Conservation (phyloP, 2,329 filamentous ascomycete species). For the Endocalyx cinctus region DNA sequence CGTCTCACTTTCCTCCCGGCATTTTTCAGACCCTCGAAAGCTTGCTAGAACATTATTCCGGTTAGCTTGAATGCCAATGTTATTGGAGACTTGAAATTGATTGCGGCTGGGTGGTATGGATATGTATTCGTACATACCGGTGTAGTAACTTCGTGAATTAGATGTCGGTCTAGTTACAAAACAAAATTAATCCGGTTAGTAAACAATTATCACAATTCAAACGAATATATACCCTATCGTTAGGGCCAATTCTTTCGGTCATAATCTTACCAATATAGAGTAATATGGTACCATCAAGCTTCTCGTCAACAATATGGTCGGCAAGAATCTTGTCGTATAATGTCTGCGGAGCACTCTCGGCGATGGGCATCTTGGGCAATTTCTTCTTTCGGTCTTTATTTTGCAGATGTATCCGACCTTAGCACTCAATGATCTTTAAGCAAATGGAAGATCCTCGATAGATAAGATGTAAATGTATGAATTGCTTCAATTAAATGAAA, state of each 20-base stretch:
- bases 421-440: too few species aligned
- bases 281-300: slow-evolving; percentile 85
- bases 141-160: slow-evolving; percentile 97
- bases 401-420: slow-evolving; percentile 1
- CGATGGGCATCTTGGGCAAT: slow-evolving; percentile 63
- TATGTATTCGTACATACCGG: slow-evolving; percentile 55
- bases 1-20: slow-evolving; percentile 82
- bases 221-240: slow-evolving; percentile 1
- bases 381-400: slow-evolving; percentile 3
- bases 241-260: slow-evolving; percentile 9
- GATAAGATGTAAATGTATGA: too few species aligned
- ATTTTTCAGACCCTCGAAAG: slow-evolving; percentile 91
- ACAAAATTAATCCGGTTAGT: slow-evolving; percentile 13
- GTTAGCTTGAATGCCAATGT: slow-evolving; percentile 3
- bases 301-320: slow-evolving; percentile 91
- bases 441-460: too few species aligned
- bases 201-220: too few species aligned
- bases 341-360: slow-evolving; percentile 57
- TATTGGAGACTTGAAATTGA: background rate
- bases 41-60: slow-evolving; percentile 62
- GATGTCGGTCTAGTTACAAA: slow-evolving; percentile 67
- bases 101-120: background rate
- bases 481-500: too few species aligned
- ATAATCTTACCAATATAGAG: slow-evolving; percentile 92
- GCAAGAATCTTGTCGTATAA: slow-evolving; percentile 98